Conservation (phyloP, 2,329 filamentous ascomycete species). For the Didymella sp. region DNA sequence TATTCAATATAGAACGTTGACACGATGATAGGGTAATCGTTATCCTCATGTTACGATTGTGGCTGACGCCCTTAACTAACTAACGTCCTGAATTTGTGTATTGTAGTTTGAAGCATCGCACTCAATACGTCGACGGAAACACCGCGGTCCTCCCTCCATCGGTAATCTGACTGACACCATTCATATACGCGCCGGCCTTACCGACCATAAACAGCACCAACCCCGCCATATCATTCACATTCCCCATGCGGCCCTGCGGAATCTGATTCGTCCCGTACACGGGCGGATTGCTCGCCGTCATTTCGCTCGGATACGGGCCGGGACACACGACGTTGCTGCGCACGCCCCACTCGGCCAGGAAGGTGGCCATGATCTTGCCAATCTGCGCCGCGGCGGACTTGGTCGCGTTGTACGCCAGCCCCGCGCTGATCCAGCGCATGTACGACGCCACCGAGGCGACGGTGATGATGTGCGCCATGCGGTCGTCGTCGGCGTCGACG, state of each 20-base stretch:
- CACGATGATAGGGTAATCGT: no score
- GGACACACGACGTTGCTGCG: constrained; percentile 57
- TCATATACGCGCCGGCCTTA: constrained; percentile 61
- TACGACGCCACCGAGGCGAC: constrained; percentile 53
- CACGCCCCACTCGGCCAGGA: constrained; percentile 55
- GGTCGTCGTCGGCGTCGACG: constrained; percentile 43
- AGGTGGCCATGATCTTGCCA: constrained; percentile 54
- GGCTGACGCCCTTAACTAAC: no score
- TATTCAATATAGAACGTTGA: no score
- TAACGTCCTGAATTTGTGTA: no score
- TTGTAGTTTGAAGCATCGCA: neutral
- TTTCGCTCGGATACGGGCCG: constrained; percentile 55
- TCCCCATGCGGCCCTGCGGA: constrained; percentile 52
- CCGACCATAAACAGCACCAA: constrained; percentile 60
- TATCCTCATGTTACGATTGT: no score
- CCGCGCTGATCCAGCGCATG: constrained; percentile 48
- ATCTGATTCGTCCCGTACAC: constrained; percentile 46
- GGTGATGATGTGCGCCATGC: constrained; percentile 57
- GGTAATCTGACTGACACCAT: constrained; percentile 59
- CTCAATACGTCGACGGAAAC: constrained; percentile 46
- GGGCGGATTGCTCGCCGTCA: constrained; percentile 44
- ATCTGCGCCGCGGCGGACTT: constrained; percentile 55
- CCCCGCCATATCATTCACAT: constrained; percentile 57
- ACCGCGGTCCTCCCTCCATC: constrained; percentile 54
- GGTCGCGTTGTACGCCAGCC: constrained; percentile 54